phyloP scores from a whole-genome alignment of 148 eudicot species.

The Fagopyrum tataricum region DNA sequence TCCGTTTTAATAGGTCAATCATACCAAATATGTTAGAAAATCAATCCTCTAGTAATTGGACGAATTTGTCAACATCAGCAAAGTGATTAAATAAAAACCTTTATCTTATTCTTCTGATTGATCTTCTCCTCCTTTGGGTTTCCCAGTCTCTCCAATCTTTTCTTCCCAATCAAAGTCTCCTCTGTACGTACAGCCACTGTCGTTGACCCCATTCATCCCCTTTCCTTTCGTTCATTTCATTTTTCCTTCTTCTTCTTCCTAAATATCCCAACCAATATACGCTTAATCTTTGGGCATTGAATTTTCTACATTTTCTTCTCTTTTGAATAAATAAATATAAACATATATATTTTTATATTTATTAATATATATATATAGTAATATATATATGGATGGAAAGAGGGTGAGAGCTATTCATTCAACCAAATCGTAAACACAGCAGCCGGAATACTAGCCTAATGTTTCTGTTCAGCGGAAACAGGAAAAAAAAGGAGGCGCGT shows the following conservation, averaged over 20 bases:
- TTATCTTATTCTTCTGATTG: not conserved
- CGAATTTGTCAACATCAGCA: not conserved
- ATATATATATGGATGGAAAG: not conserved
- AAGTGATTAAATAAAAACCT: not conserved
- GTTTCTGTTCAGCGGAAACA: not conserved
- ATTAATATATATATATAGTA: no score
- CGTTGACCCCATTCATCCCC: slow-evolving; percentile 28
- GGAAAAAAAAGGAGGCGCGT: not conserved
- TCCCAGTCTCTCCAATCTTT: not conserved
- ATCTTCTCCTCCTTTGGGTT: not conserved
- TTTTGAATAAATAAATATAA: no score
- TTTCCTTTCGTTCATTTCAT: slow-evolving; percentile 10
- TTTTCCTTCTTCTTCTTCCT: not conserved
- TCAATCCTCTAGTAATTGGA: not conserved
- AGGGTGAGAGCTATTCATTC: not conserved
- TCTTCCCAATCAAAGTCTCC: slow-evolving; percentile 8
- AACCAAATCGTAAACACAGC: no score
- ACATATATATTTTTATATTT: no score
- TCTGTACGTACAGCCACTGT: slow-evolving; percentile 46
- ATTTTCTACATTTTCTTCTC: not conserved
- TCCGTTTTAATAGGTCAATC: not conserved
- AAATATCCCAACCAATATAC: not conserved
- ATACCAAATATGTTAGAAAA: not conserved
- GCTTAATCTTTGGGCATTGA: not conserved
- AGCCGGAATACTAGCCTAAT: not conserved